Base-by-base conservation (phyloP, 345 rosid genomes). In the Populus tremula region DNA sequence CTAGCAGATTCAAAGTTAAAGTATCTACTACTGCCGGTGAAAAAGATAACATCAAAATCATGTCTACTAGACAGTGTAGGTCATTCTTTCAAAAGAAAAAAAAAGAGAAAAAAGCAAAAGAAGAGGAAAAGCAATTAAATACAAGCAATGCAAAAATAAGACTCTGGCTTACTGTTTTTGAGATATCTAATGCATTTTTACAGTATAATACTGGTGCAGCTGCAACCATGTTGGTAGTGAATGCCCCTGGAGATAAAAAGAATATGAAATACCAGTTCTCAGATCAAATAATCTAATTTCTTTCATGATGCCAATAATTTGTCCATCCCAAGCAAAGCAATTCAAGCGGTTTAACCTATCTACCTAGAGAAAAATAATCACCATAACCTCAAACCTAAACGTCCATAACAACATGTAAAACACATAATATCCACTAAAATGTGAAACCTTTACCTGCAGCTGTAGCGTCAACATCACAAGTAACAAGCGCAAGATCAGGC, bases 131-230 rank as follows among this genome's bases (percentile, higher is more conserved):
- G 61, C 4, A 39, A 75, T 38, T 17, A n/a, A 23, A 76, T 67
- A 23, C 23, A 67, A 27, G 64, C 23, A 8, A 72, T 50, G 67
- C 29, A 50, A 56, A 79, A 27, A 50, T 41, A 11, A 67, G 38
- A 10, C 29, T 20, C 68, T 16, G 23, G 59, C 84, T 71, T 87
- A 96, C 98, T 75, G 84, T 89, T 77, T 86, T 79, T 0, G 89
- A 87, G 25, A 53, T 76, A 66, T 88, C 90, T 61, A 92, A 83
- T 21, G 85, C 81, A 27, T 82, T 88, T 83, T 89, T 91, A 84
- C 97, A 94, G 82, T 96, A 90, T 75, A 92, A 59, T 5, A 96
- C 94, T 8, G 98, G 97, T 78, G 99, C 99, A 72, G 99, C 99
- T 64, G 96, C 95, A 85, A 96, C 97, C 72, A 96, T 81, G 77